phyloP scores from a whole-genome alignment of 495 filamentous ascomycete species.

The Polyplosphaeria fusca region DNA sequence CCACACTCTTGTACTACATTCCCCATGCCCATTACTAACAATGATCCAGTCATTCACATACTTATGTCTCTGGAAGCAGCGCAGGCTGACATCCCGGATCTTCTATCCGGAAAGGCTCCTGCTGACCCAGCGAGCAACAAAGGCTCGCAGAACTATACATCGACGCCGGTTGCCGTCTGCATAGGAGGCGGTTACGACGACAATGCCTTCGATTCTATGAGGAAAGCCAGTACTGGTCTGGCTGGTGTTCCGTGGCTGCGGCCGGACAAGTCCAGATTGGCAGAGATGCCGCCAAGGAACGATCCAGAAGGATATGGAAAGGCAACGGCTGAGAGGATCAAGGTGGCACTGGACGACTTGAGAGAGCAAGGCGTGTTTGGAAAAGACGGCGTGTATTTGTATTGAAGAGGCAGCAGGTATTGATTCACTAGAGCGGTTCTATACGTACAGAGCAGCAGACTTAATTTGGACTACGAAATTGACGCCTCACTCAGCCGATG shows the following conservation, averaged over 20 bases:
- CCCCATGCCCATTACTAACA: not conserved
- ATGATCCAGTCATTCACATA: constrained; percentile 8
- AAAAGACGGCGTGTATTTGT: not conserved
- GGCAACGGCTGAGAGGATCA: not conserved
- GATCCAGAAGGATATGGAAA: not conserved
- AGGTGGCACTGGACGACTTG: not conserved
- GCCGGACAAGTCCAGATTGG: constrained; percentile 33
- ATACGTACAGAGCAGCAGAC: no score
- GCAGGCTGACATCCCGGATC: constrained; percentile 1
- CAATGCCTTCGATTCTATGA: constrained; percentile 32
- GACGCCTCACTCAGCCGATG: not conserved
- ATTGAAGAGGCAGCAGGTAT: no score
- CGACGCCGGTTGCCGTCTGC: constrained; percentile 36
- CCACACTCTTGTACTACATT: no score
- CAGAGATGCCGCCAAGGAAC: not conserved
- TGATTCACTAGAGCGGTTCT: no score
- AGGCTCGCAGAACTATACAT: constrained; percentile 39
- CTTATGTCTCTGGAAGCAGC: not conserved
- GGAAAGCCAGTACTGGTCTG: constrained; percentile 27
- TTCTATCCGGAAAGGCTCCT: not conserved
- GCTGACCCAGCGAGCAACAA: constrained; percentile 10
- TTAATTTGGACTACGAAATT: not conserved
- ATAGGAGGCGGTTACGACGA: constrained; percentile 40
- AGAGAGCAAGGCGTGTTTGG: not conserved
- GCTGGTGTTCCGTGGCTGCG: constrained; percentile 40